Conservation (phyloP, 805 yeast species). For the Lachancea waltii region DNA sequence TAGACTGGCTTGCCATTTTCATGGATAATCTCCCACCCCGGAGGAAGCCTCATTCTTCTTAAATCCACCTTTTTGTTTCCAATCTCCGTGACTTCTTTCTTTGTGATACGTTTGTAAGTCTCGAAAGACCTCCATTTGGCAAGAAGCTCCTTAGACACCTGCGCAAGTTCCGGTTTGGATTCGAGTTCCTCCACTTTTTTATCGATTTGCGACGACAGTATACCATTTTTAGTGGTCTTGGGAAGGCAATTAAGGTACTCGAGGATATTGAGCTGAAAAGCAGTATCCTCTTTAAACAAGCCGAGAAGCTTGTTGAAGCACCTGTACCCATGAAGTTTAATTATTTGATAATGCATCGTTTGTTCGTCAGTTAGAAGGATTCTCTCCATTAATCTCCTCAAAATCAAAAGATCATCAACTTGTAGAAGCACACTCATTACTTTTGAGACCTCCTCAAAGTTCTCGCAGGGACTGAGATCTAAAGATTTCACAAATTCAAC, state of each 20-base stretch:
- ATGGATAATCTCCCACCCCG: conserved; percentile 32
- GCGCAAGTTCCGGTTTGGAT: conserved; percentile 19
- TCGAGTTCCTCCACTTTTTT: conserved; percentile 44
- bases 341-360: conserved; percentile 49
- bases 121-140: conserved; percentile 67
- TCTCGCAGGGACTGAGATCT: conserved; percentile 42
- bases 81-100: conserved; percentile 33
- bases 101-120: conserved; percentile 82
- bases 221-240: conserved; percentile 66
- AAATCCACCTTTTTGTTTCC: conserved; percentile 25
- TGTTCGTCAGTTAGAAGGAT: conserved; percentile 47
- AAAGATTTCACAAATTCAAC: conserved; percentile 58
- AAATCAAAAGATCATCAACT: conserved; percentile 59
- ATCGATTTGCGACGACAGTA: conserved; percentile 68
- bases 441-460: conserved; percentile 57
- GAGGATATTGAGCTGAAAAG: conserved; percentile 44
- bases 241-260: conserved; percentile 61
- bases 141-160: conserved; percentile 38
- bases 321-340: conserved; percentile 81
- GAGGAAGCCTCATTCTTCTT: conserved; percentile 30
- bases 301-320: conserved; percentile 58
- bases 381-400: conserved; percentile 61
- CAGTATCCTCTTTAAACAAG: conserved; percentile 34
- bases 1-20: conserved; percentile 32
- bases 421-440: conserved; percentile 80